Base-by-base conservation (phyloP, 176 grass and related monocot species). In the Juncus effusus region DNA sequence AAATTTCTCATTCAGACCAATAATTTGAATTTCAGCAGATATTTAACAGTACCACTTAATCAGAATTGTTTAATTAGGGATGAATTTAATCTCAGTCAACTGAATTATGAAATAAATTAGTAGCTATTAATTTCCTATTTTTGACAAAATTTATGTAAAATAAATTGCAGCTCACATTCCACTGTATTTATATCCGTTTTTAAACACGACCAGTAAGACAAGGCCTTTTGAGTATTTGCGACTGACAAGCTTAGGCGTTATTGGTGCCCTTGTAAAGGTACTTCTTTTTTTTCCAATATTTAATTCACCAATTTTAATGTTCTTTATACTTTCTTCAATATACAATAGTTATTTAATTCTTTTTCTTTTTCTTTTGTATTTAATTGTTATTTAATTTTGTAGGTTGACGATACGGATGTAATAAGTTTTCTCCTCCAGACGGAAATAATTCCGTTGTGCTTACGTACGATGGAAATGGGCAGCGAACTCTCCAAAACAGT, bases 191-290 rank as follows among this genome's bases (percentile, higher is more conserved):
- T 86, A 83, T 65, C 74, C 82, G 7, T 85, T 91, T 63, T 83
- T 96, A 77, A 62, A 79, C 80, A 88, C 82, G 1, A 55, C 69
- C 28, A 79, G 63, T 71, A 77, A 79, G 36, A 65, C 84, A 40
- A 85, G 13, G 57, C 72, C 79, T 62, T 96, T 88, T 14, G 92
- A 96, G 75, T 81, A 77, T 51, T 64, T 96, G 65, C 81, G 87
- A n/a, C 70, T 88, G 40, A 91, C 92, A 35, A 79, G 76, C 64
- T 74, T 96, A 50, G 74, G 87, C 72, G 79, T 96, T 3, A 72
- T 96, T 40, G 92, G 92, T 71, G 84, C 84, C 67, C 87, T 96
- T 68, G 92, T 88, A 36, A 88, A 96, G 92, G 92, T 96, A 86
- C 58, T 42, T 52, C 6, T 66, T 68, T 74, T 7, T 16, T 60